Percentiles rank a stretch among this genome's conserved stretches.
Conservation (phyloP, 139 green algal genomes). For the Diplosphaera chodatii region DNA sequence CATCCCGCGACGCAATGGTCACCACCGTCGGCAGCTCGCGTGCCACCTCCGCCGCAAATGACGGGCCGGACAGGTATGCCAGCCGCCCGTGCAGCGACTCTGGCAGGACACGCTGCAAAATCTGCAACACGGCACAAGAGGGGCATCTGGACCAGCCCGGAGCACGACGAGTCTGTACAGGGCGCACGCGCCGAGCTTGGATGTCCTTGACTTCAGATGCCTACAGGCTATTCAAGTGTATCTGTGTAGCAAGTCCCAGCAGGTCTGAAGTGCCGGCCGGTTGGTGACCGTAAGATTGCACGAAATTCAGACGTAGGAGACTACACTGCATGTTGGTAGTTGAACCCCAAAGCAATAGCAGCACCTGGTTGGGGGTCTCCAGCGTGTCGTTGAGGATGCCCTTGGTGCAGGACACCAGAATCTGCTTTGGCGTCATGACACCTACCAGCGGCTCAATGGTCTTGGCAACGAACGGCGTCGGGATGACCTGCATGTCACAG, state of each 20-base stretch:
- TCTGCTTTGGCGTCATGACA: slow-evolving; percentile 28
- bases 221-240: no score
- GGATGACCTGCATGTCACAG: slow-evolving; percentile 53
- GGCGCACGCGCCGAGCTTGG: no score
- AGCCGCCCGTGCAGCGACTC: slow-evolving; percentile 21
- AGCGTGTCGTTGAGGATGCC: slow-evolving; percentile 71
- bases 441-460: slow-evolving; percentile 35
- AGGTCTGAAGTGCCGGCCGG: no score
- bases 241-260: no score
- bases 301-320: no score
- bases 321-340: no score
- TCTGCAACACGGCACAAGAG: slow-evolving; percentile 16
- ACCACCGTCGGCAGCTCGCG: slow-evolving; percentile 19
- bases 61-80: slow-evolving; percentile 54
- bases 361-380: slow-evolving; percentile 51
- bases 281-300: no score
- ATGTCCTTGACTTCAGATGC: no score
- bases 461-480: slow-evolving; percentile 64
- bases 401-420: slow-evolving; percentile 76
- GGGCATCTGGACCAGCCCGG: no score
- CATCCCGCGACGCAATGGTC: slow-evolving; percentile 41
- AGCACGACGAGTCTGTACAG: no score
- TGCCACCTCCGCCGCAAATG: slow-evolving; percentile 47
- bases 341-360: no score
- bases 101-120: slow-evolving; percentile 56